Percentiles rank a stretch among this genome's conserved stretches.
These are phyloP conservation scores for Rhynchospora tenuis DNA, from an alignment of 176 grass and related monocot genomes.

Conservation along the genomic window DNA sequence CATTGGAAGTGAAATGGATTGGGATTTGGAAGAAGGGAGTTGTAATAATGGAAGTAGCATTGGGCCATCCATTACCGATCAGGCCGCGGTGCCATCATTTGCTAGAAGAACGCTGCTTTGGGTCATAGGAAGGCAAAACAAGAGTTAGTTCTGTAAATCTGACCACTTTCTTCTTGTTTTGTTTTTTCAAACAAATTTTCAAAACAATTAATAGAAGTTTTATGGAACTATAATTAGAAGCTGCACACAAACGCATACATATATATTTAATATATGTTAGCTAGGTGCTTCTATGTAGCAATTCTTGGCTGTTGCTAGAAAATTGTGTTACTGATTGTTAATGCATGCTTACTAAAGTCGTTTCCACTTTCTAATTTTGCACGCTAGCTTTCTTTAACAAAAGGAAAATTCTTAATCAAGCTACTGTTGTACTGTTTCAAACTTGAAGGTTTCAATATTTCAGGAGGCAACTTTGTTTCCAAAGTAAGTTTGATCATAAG, in stretches of 20 bases:
- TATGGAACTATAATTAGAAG: not conserved
- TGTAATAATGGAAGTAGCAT: slow-evolving; percentile 31
- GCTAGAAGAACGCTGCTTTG: slow-evolving; percentile 75
- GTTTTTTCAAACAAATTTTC: not conserved
- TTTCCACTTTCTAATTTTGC: not conserved
- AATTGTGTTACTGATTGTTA: not conserved
- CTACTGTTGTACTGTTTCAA: not conserved
- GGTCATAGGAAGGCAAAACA: slow-evolving; percentile 64
- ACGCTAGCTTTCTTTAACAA: not conserved
- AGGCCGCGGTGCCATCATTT: slow-evolving; percentile 52
- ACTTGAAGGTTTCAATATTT: not conserved
- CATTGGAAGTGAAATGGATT: slow-evolving; percentile 51
- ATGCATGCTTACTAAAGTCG: not conserved
- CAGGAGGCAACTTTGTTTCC: not conserved
- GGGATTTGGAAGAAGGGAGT: slow-evolving; percentile 77
- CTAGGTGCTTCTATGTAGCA: not conserved
- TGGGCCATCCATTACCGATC: slow-evolving; percentile 45
- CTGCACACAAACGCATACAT: not conserved
- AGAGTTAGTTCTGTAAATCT: slow-evolving; percentile 34
- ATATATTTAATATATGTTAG: not conserved
- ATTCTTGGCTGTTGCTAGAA: not conserved
- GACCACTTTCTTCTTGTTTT: not conserved
- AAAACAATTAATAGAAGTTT: not conserved
- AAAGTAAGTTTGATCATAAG: not conserved
- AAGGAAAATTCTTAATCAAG: not conserved